Percentiles rank a stretch among this genome's conserved stretches.
phyloP scores from a whole-genome alignment of 2,329 filamentous ascomycete genomes.

The Colletotrichum phormii region DNA sequence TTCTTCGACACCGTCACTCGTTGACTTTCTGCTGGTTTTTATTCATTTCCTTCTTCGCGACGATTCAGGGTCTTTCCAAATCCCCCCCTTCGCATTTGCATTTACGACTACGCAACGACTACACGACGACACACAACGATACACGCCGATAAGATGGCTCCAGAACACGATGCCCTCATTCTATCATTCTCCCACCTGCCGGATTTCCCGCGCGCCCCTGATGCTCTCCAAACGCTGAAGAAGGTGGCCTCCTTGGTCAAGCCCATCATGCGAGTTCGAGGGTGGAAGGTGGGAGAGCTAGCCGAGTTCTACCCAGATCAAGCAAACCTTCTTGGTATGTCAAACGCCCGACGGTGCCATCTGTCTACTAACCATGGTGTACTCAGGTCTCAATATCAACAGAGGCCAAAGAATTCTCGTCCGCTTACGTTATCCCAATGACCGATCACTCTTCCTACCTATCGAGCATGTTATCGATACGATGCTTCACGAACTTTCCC shows the following conservation, averaged over 20 bases:
- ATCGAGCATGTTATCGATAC: constrained; percentile 87
- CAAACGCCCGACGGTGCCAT: too few relatives aligned
- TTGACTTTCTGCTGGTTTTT: neutral
- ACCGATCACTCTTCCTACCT: constrained; percentile 81
- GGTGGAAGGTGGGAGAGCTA: constrained; percentile 83
- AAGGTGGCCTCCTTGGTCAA: constrained; percentile 91
- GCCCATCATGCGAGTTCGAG: constrained; percentile 90
- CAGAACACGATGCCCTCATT: constrained; percentile 59
- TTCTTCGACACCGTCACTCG: constrained; percentile 7
- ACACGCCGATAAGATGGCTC: constrained; percentile 44
- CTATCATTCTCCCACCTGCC: constrained; percentile 61
- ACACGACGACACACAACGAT: neutral
- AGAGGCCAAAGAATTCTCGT: constrained; percentile 83
- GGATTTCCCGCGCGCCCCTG: constrained; percentile 57
- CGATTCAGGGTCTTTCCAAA: neutral
- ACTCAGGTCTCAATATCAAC: constrained; percentile 79
- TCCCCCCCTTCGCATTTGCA: neutral
- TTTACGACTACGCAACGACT: neutral
- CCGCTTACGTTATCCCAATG: constrained; percentile 80
- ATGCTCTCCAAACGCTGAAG: constrained; percentile 72
- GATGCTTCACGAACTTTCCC: constrained; percentile 93
- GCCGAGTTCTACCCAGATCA: constrained; percentile 88
- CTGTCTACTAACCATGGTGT: neutral
- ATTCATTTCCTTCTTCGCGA: neutral
- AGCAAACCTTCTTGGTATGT: constrained; percentile 75